Evolutionary conservation across 1,284 basidiomycete genomes (phyloP), one percentile per base, ranked within the genome.

Genomic region (Porodaedalea pini): DNA sequence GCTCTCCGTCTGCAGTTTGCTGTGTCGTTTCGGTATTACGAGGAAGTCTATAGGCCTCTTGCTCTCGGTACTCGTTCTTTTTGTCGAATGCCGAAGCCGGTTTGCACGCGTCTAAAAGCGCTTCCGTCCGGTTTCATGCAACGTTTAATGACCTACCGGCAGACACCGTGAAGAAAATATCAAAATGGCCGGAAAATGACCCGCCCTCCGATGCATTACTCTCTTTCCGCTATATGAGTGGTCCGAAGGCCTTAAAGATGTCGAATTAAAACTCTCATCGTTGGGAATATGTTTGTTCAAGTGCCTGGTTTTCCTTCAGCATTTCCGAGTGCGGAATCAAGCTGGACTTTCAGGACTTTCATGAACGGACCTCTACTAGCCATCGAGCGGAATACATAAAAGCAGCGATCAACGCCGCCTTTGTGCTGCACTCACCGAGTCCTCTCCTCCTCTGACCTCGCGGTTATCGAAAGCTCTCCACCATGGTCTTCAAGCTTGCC

Each of bases 401-500:
- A 32, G 45, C 32, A 17, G 44, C 8, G 6, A 21, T 11, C n/a
- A 21, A 49, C 25, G 13, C 17, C 13, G 19, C 2, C 47, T 11
- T n/a, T n/a, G 29, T 29, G 21, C 48, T 32, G 39, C 48, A 57
- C 48, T 43, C 55, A 21, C 29, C 55, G 40, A 51, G 48, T 51
- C 36, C 17, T 51, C 36, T 48, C 25, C 39, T 32, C 2, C 47
- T 21, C 21, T 32, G 48, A 40, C 41, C 34, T 13, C 25, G 8
- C 48, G n/a, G 31, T 32, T 29, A 32, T 37, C 54, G 19, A 13
- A 10, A 23, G 32, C 17, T 21, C 8, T 44, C 17, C 32, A 17
- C 5, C 31, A 59, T 59, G 58, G 53, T 55, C 25, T 59, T 55
- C 31, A 59, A 56, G 53, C 54, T 56, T 23, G 10, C 48, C 21